These are phyloP conservation scores for Lachancea thermotolerans DNA, from an alignment of 805 yeast genomes.

Conservation along the genomic window DNA sequence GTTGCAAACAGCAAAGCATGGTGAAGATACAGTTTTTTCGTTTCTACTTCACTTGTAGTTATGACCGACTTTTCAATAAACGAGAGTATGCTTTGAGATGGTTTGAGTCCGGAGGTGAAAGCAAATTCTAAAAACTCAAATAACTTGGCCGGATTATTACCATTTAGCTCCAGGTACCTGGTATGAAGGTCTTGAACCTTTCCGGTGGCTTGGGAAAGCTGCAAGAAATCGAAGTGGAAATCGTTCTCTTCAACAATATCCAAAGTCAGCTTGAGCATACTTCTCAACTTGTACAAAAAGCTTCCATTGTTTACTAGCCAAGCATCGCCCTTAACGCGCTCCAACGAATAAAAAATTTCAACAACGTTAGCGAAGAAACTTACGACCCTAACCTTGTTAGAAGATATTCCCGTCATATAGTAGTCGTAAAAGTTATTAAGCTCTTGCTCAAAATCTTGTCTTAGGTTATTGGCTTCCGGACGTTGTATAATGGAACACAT, in stretches of 20 bases:
- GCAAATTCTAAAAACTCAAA: constrained; percentile 39
- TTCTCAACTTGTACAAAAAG: constrained; percentile 23
- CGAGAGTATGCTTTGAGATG: constrained; percentile 42
- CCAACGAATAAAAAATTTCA: constrained; percentile 53
- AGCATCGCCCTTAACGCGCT: constrained; percentile 39
- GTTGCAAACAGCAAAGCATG: constrained; percentile 46
- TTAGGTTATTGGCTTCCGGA: constrained; percentile 39
- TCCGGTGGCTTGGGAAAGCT: constrained; percentile 60
- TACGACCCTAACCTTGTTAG: constrained; percentile 30
- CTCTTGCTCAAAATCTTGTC: constrained; percentile 48
- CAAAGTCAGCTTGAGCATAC: constrained; percentile 23
- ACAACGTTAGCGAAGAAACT: constrained; percentile 60
- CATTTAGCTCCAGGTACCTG: constrained; percentile 29
- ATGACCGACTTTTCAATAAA: constrained; percentile 54
- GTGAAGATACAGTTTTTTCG: constrained; percentile 45
- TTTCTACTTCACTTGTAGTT: constrained; percentile 38
- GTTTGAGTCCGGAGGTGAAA: constrained; percentile 14
- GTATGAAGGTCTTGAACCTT: constrained; percentile 50
- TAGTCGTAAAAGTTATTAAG: constrained; percentile 43
- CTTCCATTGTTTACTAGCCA: constrained; percentile 52
- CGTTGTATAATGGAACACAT: constrained; percentile 29
- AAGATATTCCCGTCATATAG: constrained; percentile 39
- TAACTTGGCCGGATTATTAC: constrained; percentile 32
- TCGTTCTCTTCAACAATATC: constrained; percentile 21
- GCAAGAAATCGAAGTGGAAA: constrained; percentile 45